A percentile compares a stretch with the other conserved stretches of the same genome.
Conservation (phyloP, 2,329 filamentous ascomycete species). For the Sporothrix schenckii region DNA sequence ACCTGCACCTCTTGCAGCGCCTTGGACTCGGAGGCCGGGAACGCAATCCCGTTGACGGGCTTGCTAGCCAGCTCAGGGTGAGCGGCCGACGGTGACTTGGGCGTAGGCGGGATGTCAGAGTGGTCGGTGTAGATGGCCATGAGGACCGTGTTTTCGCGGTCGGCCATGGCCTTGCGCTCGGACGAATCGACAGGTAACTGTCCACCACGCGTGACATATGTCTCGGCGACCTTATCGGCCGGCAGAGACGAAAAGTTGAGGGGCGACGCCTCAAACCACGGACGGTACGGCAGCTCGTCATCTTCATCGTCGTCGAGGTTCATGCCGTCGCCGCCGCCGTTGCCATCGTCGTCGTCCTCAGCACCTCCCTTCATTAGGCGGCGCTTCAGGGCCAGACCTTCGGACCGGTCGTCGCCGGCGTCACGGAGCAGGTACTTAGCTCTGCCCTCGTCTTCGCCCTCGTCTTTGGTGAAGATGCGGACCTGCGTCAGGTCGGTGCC, state of each 20-base stretch:
- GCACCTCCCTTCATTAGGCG: slow-evolving; percentile 52
- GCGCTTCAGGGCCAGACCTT: slow-evolving; percentile 69
- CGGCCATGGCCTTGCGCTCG: slow-evolving; percentile 59
- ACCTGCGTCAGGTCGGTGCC: slow-evolving; percentile 68
- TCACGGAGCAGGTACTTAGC: slow-evolving; percentile 70
- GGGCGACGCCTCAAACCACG: slow-evolving; percentile 55
- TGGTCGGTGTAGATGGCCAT: slow-evolving; percentile 62
- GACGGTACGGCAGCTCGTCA: slow-evolving; percentile 57
- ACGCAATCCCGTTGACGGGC: slow-evolving; percentile 35
- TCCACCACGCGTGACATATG: slow-evolving; percentile 60
- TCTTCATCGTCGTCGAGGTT: slow-evolving; percentile 45
- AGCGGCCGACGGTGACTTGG: slow-evolving; percentile 54
- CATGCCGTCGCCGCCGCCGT: slow-evolving; percentile 16
- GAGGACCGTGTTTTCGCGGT: slow-evolving; percentile 61
- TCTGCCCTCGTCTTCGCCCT: slow-evolving; percentile 71
- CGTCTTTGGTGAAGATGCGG: slow-evolving; percentile 71
- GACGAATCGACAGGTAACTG: slow-evolving; percentile 54
- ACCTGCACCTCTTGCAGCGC: slow-evolving; percentile 53
- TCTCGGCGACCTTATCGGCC: slow-evolving; percentile 51
- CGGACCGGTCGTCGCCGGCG: slow-evolving; percentile 71
- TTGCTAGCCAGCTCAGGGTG: background rate
- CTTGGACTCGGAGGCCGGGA: slow-evolving; percentile 48
- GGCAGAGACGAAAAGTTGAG: slow-evolving; percentile 53
- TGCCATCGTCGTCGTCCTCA: slow-evolving; percentile 59
- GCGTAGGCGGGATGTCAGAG: slow-evolving; percentile 59